A percentile compares a stretch with the other conserved stretches of the same genome.
These are phyloP conservation scores for Santalum album DNA, from an alignment of 164 flowering plant genomes.

Conservation along the genomic window DNA sequence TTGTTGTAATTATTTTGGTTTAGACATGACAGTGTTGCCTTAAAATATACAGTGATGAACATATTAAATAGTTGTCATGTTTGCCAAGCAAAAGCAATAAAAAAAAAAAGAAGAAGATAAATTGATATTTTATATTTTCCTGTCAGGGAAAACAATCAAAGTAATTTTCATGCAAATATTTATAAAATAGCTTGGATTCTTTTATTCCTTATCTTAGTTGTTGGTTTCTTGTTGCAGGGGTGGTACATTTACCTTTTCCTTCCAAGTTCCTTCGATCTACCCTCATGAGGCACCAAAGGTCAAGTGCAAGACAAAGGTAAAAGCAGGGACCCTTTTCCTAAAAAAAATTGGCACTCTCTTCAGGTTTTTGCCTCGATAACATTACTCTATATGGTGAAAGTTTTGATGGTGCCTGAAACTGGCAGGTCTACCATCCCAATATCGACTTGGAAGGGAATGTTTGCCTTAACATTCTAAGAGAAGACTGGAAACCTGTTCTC, in stretches of 20 bases:
- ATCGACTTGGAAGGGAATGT: slow-evolving; percentile 82
- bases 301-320: slow-evolving; percentile 78
- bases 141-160: too few relatives aligned
- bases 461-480: slow-evolving; percentile 74
- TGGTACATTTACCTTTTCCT: slow-evolving; percentile 52
- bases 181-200: too few relatives aligned
- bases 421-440: slow-evolving; percentile 79
- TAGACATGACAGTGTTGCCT: too few relatives aligned
- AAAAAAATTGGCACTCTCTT: background rate
- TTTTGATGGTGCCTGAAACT: background rate
- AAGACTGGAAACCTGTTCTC: slow-evolving; percentile 84
- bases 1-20: too few relatives aligned
- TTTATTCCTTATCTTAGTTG: too few relatives aligned
- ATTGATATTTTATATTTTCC: too few relatives aligned
- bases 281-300: slow-evolving; percentile 86
- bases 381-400: background rate
- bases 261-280: slow-evolving; percentile 55
- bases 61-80: too few relatives aligned
- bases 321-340: background rate
- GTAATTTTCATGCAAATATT: too few relatives aligned
- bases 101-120: too few relatives aligned
- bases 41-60: too few relatives aligned
- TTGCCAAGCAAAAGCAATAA: too few relatives aligned
- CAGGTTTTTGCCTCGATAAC: background rate
- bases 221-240: slow-evolving; percentile 27